phyloP scores from a whole-genome alignment of 257 asterid genomes.

The Capsicum baccatum region DNA sequence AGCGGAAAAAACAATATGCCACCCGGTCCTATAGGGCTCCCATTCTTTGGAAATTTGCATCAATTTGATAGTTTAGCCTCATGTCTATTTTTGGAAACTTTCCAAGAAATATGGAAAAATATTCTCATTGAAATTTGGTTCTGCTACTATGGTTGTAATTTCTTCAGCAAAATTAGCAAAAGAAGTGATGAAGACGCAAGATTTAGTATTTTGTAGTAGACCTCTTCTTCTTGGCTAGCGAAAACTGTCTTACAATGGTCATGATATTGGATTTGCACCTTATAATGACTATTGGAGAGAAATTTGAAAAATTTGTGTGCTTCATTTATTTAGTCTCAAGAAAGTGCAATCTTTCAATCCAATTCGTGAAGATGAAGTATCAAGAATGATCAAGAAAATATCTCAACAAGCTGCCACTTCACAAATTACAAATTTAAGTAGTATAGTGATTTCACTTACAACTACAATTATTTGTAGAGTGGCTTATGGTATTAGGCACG shows the following conservation, averaged over 20 bases:
- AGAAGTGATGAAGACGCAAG: neutral
- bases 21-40: neutral
- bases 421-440: neutral
- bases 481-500: neutral
- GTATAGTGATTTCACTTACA: neutral
- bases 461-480: neutral
- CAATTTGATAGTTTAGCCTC: neutral
- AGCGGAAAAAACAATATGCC: neutral
- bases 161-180: constrained; percentile 10
- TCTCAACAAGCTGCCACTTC: neutral
- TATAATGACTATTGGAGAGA: constrained; percentile 2
- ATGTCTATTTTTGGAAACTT: neutral
- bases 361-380: constrained; percentile 1
- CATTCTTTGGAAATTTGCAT: constrained; percentile 7
- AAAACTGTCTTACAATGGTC: neutral
- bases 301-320: neutral
- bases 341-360: neutral
- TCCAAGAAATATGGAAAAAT: neutral
- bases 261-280: neutral
- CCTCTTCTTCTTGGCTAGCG: neutral
- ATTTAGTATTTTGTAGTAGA: neutral
- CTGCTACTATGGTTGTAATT: neutral
- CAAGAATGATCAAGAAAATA: neutral
- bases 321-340: neutral
- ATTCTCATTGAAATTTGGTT: neutral